Evolutionary conservation across 2,329 filamentous ascomycete genomes (phyloP).

Genomic region (Phialocephala sp.): DNA sequence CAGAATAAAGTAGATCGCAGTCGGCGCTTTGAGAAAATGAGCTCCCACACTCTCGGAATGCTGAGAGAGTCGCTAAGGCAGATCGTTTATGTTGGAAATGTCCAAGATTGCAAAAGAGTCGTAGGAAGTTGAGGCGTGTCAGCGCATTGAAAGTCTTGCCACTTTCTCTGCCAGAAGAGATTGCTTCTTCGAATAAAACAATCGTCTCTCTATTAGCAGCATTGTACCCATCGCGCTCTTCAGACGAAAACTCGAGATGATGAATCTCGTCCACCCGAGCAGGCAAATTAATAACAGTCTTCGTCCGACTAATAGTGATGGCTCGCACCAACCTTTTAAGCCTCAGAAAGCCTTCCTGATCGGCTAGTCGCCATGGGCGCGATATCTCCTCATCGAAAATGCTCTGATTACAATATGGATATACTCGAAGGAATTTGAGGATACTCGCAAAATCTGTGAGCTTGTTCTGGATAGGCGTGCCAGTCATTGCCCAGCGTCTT

Average conservation of each 20-base stretch:
- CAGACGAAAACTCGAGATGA: conserved; percentile 45
- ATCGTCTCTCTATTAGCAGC: conserved; percentile 39
- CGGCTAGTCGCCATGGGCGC: not conserved
- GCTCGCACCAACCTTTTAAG: conserved; percentile 46
- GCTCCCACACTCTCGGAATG: no score
- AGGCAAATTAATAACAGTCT: conserved; percentile 48
- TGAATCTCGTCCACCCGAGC: conserved; percentile 43
- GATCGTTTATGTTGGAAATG: conserved; percentile 46
- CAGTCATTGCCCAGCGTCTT: conserved; percentile 53
- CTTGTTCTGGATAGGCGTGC: conserved; percentile 55
- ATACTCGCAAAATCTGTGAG: conserved; percentile 50
- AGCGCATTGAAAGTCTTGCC: conserved; percentile 49
- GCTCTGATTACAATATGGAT: conserved; percentile 48
- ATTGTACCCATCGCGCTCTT: conserved; percentile 48
- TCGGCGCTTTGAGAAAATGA: no score
- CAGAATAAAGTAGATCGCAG: no score
- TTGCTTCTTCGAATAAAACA: conserved; percentile 44
- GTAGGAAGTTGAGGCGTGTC: conserved; percentile 51
- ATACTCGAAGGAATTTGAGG: conserved; percentile 49
- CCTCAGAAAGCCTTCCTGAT: not conserved
- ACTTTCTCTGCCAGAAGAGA: conserved; percentile 31
- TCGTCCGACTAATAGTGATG: conserved; percentile 49
- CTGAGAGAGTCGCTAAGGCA: no score
- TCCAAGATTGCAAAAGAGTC: conserved; percentile 54
- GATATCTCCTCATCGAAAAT: conserved; percentile 37